phyloP scores from a whole-genome alignment of 257 asterid species.

The Jaltomata sinuosa region DNA sequence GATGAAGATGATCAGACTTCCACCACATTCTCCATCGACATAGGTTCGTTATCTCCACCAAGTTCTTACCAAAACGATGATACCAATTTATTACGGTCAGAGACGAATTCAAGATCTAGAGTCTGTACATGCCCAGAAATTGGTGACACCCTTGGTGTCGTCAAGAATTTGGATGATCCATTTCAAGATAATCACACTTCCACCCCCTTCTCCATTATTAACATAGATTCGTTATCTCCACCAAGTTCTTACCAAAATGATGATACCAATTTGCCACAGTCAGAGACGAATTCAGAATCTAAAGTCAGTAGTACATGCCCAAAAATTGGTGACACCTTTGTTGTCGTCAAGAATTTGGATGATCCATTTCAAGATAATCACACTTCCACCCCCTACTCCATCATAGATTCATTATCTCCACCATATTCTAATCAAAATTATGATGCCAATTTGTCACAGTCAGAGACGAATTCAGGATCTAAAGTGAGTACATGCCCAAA shows the following conservation, averaged over 20 bases:
- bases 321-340: background rate
- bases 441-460: background rate
- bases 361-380: background rate
- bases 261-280: background rate
- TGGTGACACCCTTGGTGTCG: background rate
- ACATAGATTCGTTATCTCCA: constrained; percentile 14
- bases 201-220: constrained; percentile 12
- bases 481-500: too few species aligned
- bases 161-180: background rate
- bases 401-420: constrained; percentile 15
- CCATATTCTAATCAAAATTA: background rate
- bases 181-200: constrained; percentile 17
- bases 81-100: background rate
- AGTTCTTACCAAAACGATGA: background rate
- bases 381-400: constrained; percentile 23
- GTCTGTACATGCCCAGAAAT: too few species aligned
- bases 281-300: background rate
- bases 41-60: constrained; percentile 13
- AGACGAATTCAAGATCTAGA: background rate
- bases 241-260: background rate
- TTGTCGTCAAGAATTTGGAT: background rate
- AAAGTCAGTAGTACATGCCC: background rate
- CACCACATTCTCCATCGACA: constrained; percentile 14
- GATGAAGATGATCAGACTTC: constrained; percentile 6
- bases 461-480: background rate